These are phyloP conservation scores for Myriosclerotinia curreyana DNA, from an alignment of 2,329 filamentous ascomycete species.

Conservation along the genomic window DNA sequence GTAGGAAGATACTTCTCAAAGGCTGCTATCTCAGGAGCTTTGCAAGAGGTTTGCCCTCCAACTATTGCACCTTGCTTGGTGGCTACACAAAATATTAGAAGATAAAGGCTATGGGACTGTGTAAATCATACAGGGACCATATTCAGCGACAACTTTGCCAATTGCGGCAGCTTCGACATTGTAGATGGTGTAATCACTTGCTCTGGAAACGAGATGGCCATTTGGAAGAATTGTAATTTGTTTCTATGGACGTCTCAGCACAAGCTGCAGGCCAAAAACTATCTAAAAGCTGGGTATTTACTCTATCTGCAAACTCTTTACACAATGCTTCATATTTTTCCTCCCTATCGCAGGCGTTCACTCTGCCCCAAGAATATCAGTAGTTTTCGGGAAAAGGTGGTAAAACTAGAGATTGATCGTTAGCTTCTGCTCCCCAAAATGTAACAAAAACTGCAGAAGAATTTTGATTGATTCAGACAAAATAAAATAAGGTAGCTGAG, in stretches of 20 bases:
- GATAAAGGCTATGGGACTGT: slow-evolving; percentile 16
- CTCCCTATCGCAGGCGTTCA: slow-evolving; percentile 90
- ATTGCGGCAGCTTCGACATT: slow-evolving; percentile 94
- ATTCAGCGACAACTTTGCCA: slow-evolving; percentile 79
- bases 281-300: slow-evolving; percentile 57
- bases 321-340: slow-evolving; percentile 80
- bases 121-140: slow-evolving; percentile 77
- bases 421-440: slow-evolving; percentile 31
- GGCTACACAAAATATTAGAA: slow-evolving; percentile 51
- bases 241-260: slow-evolving; percentile 56
- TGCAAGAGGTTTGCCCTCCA: slow-evolving; percentile 96
- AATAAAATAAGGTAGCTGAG: slow-evolving; percentile 94
- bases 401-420: slow-evolving; percentile 23
- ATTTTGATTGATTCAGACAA: slow-evolving; percentile 66
- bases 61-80: slow-evolving; percentile 95
- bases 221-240: slow-evolving; percentile 86
- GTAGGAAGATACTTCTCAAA: slow-evolving; percentile 84
- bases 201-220: slow-evolving; percentile 91
- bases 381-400: not conserved
- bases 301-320: slow-evolving; percentile 80
- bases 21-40: slow-evolving; percentile 90
- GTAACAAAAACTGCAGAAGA: slow-evolving; percentile 22
- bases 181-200: slow-evolving; percentile 98
- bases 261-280: slow-evolving; percentile 33
- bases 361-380: slow-evolving; percentile 51